Conservation (phyloP, 345 rosid species). For the Eucalyptus lansdowneana region DNA sequence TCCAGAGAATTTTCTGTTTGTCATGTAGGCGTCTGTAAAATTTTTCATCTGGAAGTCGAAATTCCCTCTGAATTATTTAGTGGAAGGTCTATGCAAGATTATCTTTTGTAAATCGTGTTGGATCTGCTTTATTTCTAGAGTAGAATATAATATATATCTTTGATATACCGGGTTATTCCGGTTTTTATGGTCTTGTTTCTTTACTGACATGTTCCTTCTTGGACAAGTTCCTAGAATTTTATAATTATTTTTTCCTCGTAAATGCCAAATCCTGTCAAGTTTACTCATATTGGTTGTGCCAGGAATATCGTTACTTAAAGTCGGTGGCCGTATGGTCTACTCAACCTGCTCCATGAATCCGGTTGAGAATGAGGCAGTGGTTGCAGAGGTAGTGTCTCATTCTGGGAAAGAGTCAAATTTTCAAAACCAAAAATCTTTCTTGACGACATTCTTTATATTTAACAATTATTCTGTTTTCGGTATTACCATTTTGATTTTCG, state of each 20-base stretch:
- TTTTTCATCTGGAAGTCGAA: neutral
- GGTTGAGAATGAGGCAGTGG: constrained; percentile 95
- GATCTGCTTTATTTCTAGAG: neutral
- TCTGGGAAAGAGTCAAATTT: neutral
- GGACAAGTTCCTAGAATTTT: neutral
- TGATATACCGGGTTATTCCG: neutral
- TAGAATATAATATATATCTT: neutral
- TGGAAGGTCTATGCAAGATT: neutral
- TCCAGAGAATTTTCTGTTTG: neutral
- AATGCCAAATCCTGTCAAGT: neutral
- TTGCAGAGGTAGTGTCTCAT: constrained; percentile 49
- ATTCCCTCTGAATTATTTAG: neutral
- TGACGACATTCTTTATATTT: neutral
- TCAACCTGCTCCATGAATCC: constrained; percentile 98
- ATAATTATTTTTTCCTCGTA: neutral
- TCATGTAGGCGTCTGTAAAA: neutral
- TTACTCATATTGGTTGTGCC: neutral
- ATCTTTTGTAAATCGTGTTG: neutral
- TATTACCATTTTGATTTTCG: neutral
- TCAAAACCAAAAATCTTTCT: neutral
- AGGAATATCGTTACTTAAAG: constrained; percentile 78
- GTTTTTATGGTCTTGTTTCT: neutral
- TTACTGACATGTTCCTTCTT: neutral
- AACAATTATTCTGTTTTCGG: neutral
- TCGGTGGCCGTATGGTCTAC: constrained; percentile 96